Conservation (phyloP, 2,329 filamentous ascomycete genomes). For the Aspergillus neotritici region DNA sequence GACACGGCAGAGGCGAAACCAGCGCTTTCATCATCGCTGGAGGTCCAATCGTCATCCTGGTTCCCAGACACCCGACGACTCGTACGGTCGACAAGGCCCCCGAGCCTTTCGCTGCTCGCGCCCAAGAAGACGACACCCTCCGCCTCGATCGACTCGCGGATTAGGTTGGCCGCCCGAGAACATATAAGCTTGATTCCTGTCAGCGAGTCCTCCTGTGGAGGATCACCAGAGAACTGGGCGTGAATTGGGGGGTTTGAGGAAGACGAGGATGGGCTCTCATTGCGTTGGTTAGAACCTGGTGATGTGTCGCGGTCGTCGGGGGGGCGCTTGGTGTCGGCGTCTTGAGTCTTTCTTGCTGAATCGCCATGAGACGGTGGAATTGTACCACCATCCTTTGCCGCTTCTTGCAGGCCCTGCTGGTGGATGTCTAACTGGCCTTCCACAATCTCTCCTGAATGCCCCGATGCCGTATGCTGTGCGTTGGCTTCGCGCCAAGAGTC, state of each 20-base stretch:
- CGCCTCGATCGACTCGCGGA: constrained; percentile 39
- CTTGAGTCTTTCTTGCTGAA: too few relatives aligned
- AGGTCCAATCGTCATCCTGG: constrained; percentile 1
- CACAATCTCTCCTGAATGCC: constrained; percentile 5
- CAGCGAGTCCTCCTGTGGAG: constrained; percentile 8
- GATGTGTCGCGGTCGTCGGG: too few relatives aligned
- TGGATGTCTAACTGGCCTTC: constrained; percentile 17
- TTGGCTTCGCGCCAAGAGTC: constrained; percentile 18
- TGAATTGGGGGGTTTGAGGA: not conserved
- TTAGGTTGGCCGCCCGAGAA: constrained; percentile 41
- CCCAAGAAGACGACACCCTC: constrained; percentile 36
- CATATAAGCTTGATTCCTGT: constrained; percentile 29
- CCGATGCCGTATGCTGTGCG: constrained; percentile 9
- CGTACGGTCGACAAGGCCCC: constrained; percentile 10
- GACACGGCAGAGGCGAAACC: constrained; percentile 8
- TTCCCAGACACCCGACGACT: constrained; percentile 8
- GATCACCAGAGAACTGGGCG: constrained; percentile 4
- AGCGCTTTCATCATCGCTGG: constrained; percentile 18
- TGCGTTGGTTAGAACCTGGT: not conserved
- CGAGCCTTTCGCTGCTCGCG: constrained; percentile 15
- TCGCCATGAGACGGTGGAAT: too few relatives aligned
- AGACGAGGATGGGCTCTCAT: not conserved
- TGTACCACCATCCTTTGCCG: not conserved
- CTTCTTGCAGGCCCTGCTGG: constrained; percentile 17
- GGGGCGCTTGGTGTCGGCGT: too few relatives aligned